phyloP scores from a whole-genome alignment of 2,329 filamentous ascomycete genomes.

The Aspergillus eucalypticola region DNA sequence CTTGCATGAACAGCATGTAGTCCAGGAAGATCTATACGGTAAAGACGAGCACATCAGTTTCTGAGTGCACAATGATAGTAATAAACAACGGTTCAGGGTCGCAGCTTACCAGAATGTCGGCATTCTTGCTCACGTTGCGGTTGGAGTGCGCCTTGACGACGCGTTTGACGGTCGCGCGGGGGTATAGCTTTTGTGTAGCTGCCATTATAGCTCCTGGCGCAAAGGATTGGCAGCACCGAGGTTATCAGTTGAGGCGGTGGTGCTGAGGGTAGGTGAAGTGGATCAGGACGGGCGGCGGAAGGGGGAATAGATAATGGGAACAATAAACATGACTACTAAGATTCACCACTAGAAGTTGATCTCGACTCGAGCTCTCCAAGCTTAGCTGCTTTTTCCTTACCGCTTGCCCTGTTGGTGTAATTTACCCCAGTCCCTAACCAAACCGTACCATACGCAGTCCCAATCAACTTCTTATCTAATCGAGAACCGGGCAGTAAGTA shows the following conservation, averaged over 20 bases:
- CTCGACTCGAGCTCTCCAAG: neutral
- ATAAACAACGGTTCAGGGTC: neutral
- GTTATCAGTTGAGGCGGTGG: neutral
- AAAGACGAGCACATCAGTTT: slow-evolving; percentile 4
- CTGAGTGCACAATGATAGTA: neutral
- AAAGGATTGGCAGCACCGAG: neutral
- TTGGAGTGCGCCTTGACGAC: slow-evolving; percentile 87
- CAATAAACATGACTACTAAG: neutral
- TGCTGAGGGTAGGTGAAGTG: neutral
- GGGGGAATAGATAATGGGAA: neutral
- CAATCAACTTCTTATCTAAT: no score
- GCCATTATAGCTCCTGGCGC: slow-evolving; percentile 50
- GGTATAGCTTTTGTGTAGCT: slow-evolving; percentile 73
- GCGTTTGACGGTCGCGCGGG: slow-evolving; percentile 80
- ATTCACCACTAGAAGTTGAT: neutral
- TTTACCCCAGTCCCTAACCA: neutral
- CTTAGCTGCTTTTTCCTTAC: neutral
- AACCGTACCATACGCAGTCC: no score
- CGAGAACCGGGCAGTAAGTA: no score
- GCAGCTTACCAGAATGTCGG: slow-evolving; percentile 71
- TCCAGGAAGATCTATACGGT: slow-evolving; percentile 73
- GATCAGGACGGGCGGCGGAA: neutral
- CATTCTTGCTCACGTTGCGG: slow-evolving; percentile 77
- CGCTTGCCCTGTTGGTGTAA: neutral
- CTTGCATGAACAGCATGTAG: slow-evolving; percentile 77